phyloP scores from a whole-genome alignment of 2,329 filamentous ascomycete species.

The Penicillium sp. region DNA sequence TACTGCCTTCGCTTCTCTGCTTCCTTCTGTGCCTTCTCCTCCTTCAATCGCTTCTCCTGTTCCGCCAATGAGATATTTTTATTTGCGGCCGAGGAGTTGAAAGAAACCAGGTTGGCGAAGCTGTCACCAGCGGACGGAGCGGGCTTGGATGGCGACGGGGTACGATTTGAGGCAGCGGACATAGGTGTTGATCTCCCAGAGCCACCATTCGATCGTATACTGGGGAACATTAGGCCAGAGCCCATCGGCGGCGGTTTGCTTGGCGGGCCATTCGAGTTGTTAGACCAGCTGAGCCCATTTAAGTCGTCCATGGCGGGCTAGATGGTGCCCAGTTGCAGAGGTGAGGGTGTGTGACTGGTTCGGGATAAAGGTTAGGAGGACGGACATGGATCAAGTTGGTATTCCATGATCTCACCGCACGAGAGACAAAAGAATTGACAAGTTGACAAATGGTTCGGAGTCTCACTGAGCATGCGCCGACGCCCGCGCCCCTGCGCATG shows the following conservation, averaged over 20 bases:
- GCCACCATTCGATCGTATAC: conserved; percentile 35
- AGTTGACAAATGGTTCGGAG: neutral
- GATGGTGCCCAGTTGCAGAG: conserved; percentile 1
- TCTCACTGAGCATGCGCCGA: neutral
- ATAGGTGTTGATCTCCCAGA: conserved; percentile 47
- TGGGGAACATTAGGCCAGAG: conserved; percentile 35
- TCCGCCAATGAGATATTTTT: conserved; percentile 69
- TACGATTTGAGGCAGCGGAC: conserved; percentile 29
- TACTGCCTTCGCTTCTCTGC: conserved; percentile 68
- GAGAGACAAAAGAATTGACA: neutral
- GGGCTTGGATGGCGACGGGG: conserved; percentile 41
- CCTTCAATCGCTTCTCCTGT: conserved; percentile 67
- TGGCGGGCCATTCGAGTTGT: conserved; percentile 31
- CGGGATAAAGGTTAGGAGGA: conserved; percentile 2
- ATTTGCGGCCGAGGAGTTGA: conserved; percentile 46
- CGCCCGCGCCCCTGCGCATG: conserved; percentile 11
- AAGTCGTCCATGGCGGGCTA: conserved; percentile 46
- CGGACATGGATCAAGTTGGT: neutral
- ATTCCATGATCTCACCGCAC: conserved; percentile 14
- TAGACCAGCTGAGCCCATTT: conserved; percentile 46
- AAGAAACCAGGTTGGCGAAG: conserved; percentile 66
- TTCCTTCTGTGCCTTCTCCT: conserved; percentile 73
- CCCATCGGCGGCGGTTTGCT: conserved; percentile 40
- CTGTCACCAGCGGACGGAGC: conserved; percentile 46
- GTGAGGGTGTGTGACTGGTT: neutral